Conservation (phyloP, 2,329 filamentous ascomycete species). For the Colletotrichum spinosum region DNA sequence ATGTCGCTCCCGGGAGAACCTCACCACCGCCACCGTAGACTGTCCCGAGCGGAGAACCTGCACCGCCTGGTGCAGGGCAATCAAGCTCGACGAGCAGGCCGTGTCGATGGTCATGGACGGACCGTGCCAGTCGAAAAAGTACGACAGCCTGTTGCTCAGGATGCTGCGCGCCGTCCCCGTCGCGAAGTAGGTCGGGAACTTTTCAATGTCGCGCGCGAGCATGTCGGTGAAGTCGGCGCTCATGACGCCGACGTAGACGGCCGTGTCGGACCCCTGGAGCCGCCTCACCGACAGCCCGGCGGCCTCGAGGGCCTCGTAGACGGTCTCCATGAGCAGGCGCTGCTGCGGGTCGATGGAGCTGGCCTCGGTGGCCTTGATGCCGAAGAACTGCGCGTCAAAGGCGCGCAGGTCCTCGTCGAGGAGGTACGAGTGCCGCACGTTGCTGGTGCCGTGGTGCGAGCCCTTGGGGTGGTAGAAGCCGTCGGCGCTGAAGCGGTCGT, state of each 20-base stretch:
- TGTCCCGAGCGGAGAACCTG: conserved; percentile 49
- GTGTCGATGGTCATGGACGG: conserved; percentile 57
- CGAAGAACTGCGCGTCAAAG: conserved; percentile 45
- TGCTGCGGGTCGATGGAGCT: conserved; percentile 49
- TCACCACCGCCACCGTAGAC: conserved; percentile 39
- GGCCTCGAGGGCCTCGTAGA: conserved; percentile 50
- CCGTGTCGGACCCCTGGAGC: conserved; percentile 43
- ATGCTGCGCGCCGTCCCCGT: conserved; percentile 48
- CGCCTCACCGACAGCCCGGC: conserved; percentile 44
- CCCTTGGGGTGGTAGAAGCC: conserved; percentile 15
- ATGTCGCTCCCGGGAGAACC: too few relatives aligned
- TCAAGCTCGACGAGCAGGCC: conserved; percentile 57
- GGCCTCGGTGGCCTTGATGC: conserved; percentile 43
- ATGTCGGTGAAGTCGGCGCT: conserved; percentile 42
- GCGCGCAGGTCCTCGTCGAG: conserved; percentile 36
- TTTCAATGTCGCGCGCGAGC: conserved; percentile 41
- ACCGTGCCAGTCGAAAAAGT: conserved; percentile 53
- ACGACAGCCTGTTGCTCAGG: conserved; percentile 53
- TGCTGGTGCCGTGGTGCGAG: conserved; percentile 37
- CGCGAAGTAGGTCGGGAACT: conserved; percentile 42
- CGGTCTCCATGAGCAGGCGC: conserved; percentile 45
- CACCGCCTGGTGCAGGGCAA: conserved; percentile 54
- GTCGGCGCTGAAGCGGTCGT: neutral
- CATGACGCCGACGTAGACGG: conserved; percentile 48
- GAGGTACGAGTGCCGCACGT: conserved; percentile 39